A percentile compares a stretch with the other conserved stretches of the same genome.
phyloP scores from a whole-genome alignment of 805 yeast species.

The Tetrapisispora taiwanensis region DNA sequence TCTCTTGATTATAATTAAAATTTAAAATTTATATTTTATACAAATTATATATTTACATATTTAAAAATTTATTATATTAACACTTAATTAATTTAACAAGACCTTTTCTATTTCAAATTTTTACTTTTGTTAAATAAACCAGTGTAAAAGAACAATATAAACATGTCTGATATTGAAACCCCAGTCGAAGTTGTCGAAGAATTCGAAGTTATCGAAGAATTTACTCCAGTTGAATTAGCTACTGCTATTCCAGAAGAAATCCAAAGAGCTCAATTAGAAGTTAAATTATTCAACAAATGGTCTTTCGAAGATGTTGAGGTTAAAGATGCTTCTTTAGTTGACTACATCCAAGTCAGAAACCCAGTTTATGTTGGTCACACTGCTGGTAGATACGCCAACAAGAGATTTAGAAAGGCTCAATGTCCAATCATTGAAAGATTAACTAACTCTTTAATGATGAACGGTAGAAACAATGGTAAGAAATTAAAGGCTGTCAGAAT shows the following conservation, averaged over 20 bases:
- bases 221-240: slow-evolving; percentile 66
- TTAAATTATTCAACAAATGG: slow-evolving; percentile 99
- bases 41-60: too few relatives aligned
- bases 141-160: background rate
- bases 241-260: slow-evolving; percentile 95
- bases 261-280: slow-evolving; percentile 90
- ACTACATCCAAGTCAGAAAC: slow-evolving; percentile 94
- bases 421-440: slow-evolving; percentile 98
- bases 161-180: slow-evolving; percentile 82
- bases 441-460: slow-evolving; percentile 99
- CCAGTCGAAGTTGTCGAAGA: slow-evolving; percentile 51
- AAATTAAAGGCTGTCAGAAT: slow-evolving; percentile 99
- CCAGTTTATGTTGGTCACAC: slow-evolving; percentile 98
- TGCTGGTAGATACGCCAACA: slow-evolving; percentile 98
- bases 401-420: slow-evolving; percentile 99
- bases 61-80: too few relatives aligned
- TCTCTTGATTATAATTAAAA: too few relatives aligned
- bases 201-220: slow-evolving; percentile 65
- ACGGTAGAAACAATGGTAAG: slow-evolving; percentile 99
- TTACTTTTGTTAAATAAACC: too few relatives aligned
- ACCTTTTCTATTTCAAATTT: too few relatives aligned
- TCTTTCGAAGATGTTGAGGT: slow-evolving; percentile 95
- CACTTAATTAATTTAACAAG: too few relatives aligned
- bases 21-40: too few relatives aligned
- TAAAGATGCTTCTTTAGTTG: slow-evolving; percentile 95